These are phyloP conservation scores for Oxytropis ochrocephala DNA, from an alignment of 306 rosid species.

Conservation along the genomic window DNA sequence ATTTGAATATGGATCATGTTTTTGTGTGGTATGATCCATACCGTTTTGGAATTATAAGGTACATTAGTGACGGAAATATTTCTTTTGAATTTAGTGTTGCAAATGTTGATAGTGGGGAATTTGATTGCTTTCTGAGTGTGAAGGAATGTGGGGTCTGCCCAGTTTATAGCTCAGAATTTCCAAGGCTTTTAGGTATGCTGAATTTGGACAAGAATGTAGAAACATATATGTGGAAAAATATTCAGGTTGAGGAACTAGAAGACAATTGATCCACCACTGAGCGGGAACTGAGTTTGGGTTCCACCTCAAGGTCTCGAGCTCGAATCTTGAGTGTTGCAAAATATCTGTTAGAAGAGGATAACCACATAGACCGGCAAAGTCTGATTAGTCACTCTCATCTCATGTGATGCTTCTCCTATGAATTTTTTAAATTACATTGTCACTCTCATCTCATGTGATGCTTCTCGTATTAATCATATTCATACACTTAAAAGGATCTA, in stretches of 20 bases:
- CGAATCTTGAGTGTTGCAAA: too few relatives aligned
- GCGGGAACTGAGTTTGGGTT: too few relatives aligned
- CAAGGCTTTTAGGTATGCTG: not conserved
- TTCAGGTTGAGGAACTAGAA: too few relatives aligned
- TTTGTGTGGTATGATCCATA: constrained; percentile 23
- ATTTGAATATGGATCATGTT: not conserved
- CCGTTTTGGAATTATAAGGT: not conserved
- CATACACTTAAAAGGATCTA: too few relatives aligned
- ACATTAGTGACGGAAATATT: not conserved
- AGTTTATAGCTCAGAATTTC: not conserved
- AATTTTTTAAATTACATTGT: not conserved
- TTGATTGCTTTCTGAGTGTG: not conserved
- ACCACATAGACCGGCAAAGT: too few relatives aligned
- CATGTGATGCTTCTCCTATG: not conserved
- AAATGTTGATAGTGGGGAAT: not conserved
- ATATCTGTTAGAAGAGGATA: too few relatives aligned
- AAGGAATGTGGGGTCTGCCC: not conserved
- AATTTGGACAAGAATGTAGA: not conserved
- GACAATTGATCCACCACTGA: too few relatives aligned
- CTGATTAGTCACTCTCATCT: too few relatives aligned
- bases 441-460: not conserved
- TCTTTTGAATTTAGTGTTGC: not conserved
- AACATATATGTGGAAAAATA: not conserved
- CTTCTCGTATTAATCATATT: too few relatives aligned
- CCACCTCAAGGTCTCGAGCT: too few relatives aligned